Conservation (phyloP, 345 rosid genomes). For the Schrenkiella parvula region DNA sequence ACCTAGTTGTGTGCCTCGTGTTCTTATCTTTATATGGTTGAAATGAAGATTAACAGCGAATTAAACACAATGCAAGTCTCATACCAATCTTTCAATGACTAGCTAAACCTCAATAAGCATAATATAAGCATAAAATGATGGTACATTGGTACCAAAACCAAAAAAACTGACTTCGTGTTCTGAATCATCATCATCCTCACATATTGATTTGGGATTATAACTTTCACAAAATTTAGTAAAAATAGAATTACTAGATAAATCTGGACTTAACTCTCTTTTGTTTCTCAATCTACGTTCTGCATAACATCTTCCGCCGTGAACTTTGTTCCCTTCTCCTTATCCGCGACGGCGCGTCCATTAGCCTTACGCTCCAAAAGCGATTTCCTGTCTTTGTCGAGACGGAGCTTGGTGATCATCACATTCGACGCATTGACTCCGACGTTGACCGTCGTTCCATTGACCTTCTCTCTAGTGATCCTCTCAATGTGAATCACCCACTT, state of each 20-base stretch:
- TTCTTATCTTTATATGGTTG: too few species aligned
- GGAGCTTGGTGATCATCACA: conserved; percentile 56
- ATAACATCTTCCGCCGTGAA: conserved; percentile 61
- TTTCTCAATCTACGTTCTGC: conserved; percentile 53
- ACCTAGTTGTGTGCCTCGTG: background rate
- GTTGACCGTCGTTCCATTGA: conserved; percentile 65
- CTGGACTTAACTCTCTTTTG: background rate
- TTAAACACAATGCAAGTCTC: background rate
- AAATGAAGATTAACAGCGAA: background rate
- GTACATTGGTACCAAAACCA: background rate
- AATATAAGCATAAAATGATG: background rate
- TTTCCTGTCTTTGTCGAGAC: conserved; percentile 67
- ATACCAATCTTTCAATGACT: background rate
- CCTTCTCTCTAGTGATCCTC: conserved; percentile 69
- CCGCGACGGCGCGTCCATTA: conserved; percentile 63
- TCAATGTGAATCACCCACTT: conserved; percentile 82
- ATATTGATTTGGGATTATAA: background rate
- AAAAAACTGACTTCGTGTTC: background rate
- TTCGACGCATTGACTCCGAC: conserved; percentile 65
- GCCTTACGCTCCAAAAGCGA: conserved; percentile 62
- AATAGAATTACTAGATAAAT: background rate
- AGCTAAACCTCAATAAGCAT: background rate
- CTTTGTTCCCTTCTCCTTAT: conserved; percentile 70
- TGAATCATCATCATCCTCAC: background rate
- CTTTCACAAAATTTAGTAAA: background rate